A percentile compares a stretch with the other conserved stretches of the same genome.
phyloP scores from a whole-genome alignment of 2,329 filamentous ascomycete genomes.

The Phialocephala sp. region DNA sequence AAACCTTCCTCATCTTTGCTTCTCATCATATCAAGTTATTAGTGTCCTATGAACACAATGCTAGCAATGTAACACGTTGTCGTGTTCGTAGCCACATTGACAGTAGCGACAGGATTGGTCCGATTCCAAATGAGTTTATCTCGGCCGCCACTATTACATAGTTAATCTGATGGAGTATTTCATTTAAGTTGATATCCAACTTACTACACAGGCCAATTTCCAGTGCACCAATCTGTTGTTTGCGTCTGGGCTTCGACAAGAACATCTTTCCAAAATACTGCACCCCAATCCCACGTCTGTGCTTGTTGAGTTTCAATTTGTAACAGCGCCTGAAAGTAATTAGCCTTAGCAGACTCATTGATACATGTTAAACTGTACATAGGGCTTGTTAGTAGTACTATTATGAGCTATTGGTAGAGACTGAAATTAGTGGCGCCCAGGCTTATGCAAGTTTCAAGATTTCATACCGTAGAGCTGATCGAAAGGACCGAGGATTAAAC shows the following conservation, averaged over 20 bases:
- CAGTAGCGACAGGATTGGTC: conserved; percentile 4
- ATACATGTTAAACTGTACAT: neutral
- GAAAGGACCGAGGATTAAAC: conserved; percentile 11
- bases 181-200: neutral
- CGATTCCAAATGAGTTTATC: conserved; percentile 5
- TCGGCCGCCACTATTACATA: neutral
- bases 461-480: conserved; percentile 5
- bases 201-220: neutral
- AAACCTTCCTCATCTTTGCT: no score
- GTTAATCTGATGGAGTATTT: neutral
- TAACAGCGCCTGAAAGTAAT: neutral
- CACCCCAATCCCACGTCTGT: conserved; percentile 13
- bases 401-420: neutral
- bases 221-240: conserved; percentile 9
- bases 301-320: conserved; percentile 8
- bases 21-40: neutral
- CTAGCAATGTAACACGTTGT: conserved; percentile 14
- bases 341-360: neutral
- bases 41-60: neutral
- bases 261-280: conserved; percentile 6
- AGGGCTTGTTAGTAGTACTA: neutral
- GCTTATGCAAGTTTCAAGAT: neutral
- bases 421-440: neutral
- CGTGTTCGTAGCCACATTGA: neutral
- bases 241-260: conserved; percentile 16